These are phyloP conservation scores for Pyrenophora tritici-repentis DNA, from an alignment of 2,329 filamentous ascomycete genomes.

Conservation along the genomic window DNA sequence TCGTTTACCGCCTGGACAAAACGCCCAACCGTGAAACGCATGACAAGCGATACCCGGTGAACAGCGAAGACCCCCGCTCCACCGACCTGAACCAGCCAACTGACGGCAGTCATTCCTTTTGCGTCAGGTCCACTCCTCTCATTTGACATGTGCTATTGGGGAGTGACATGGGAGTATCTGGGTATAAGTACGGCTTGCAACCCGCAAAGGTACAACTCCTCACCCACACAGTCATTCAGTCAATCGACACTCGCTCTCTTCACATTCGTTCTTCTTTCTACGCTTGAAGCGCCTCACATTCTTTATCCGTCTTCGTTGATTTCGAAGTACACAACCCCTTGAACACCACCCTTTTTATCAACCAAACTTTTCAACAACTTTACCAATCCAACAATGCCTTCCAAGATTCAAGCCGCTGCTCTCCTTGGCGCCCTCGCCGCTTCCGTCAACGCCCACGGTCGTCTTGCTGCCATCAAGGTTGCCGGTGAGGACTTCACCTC, in stretches of 20 bases:
- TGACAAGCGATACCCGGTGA: conserved; percentile 6
- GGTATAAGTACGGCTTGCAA: conserved; percentile 20
- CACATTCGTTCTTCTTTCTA: conserved; percentile 31
- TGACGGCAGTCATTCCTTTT: conserved; percentile 15
- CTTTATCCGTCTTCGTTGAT: conserved; percentile 33
- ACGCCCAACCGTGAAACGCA: conserved; percentile 15
- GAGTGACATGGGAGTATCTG: conserved; percentile 5
- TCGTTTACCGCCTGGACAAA: conserved; percentile 10
- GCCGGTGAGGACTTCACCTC: conserved; percentile 54
- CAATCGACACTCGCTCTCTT: conserved; percentile 12
- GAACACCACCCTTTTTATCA: conserved; percentile 15
- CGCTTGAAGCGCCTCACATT: conserved; percentile 35
- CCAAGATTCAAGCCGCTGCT: conserved; percentile 38
- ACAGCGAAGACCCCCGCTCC: conserved; percentile 9
- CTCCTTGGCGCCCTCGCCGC: conserved; percentile 43
- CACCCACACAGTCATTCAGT: conserved; percentile 11
- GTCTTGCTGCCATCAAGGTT: conserved; percentile 50
- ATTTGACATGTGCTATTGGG: conserved; percentile 15
- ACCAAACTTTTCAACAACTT: conserved; percentile 7
- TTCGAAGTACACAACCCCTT: conserved; percentile 23
- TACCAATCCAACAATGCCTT: conserved; percentile 32
- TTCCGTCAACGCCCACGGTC: conserved; percentile 53
- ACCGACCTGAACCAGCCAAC: conserved; percentile 17
- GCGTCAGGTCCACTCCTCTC: conserved; percentile 7
- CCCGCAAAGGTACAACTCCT: conserved; percentile 1